Conservation (phyloP, 108 stramenopile genomes). For the Fistulifera pelliculosa region DNA sequence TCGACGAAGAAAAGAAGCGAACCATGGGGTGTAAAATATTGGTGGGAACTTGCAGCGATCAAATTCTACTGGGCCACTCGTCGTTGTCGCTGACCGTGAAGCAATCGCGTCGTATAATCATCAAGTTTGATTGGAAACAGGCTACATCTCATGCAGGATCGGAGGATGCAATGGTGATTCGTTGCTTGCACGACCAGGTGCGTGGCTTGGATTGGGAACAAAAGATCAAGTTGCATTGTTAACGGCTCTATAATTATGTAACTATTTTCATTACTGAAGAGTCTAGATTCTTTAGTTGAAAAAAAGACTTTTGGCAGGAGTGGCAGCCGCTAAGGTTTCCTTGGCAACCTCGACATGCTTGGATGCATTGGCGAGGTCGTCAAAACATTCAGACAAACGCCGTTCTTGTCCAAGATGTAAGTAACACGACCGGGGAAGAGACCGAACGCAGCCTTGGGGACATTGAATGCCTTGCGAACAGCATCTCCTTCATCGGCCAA, state of each 20-base stretch:
- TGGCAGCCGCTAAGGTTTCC: conserved; percentile 46
- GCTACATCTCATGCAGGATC: conserved; percentile 37
- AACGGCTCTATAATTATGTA: too few relatives aligned
- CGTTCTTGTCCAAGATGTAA: conserved; percentile 66
- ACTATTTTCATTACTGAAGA: too few relatives aligned
- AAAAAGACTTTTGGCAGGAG: conserved; percentile 4
- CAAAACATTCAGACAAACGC: conserved; percentile 48
- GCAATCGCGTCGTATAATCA: conserved; percentile 11
- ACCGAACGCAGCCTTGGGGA: conserved; percentile 65
- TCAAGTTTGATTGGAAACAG: conserved; percentile 47
- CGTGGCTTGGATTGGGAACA: conserved; percentile 42
- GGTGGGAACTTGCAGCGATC: conserved; percentile 24
- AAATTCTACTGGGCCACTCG: conserved; percentile 21
- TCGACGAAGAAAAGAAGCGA: conserved; percentile 4
- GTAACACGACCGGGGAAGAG: conserved; percentile 73
- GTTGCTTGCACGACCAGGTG: conserved; percentile 25
- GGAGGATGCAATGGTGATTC: conserved; percentile 30
- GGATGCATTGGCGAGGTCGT: conserved; percentile 65
- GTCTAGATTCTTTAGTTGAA: too few relatives aligned
- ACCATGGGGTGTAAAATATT: conserved; percentile 18
- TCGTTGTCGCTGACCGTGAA: conserved; percentile 12
- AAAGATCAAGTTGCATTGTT: conserved; percentile 7
- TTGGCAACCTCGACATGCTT: conserved; percentile 59
- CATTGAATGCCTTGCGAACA: conserved; percentile 52
- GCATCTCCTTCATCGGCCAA: conserved; percentile 67